These are phyloP conservation scores for Leishmania lainsoni DNA, from an alignment of 208 protist genomes.

Conservation along the genomic window DNA sequence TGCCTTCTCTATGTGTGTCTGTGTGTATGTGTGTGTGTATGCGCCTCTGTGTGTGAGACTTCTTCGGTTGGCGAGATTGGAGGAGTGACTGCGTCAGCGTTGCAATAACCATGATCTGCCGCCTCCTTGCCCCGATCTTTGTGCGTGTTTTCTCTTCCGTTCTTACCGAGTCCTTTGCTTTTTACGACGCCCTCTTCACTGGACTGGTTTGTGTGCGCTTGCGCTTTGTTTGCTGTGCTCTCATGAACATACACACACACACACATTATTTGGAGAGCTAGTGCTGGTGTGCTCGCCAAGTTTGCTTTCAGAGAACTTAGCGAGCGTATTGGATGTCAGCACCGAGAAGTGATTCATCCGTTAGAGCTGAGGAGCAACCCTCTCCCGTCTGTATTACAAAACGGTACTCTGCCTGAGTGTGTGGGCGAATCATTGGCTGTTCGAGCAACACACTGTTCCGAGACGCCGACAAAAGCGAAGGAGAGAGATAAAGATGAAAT, in stretches of 20 bases:
- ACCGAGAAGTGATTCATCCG: not conserved
- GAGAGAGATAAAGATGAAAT: not conserved
- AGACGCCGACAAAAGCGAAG: not conserved
- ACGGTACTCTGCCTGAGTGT: not conserved
- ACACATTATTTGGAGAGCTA: too few relatives aligned
- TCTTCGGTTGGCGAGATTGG: not conserved
- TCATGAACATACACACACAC: too few relatives aligned
- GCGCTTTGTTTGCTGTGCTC: not conserved
- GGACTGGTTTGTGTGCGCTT: constrained; percentile 2
- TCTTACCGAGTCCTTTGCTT: too few relatives aligned
- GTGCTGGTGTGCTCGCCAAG: not conserved
- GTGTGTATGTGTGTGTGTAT: constrained; percentile 6
- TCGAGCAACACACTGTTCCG: not conserved
- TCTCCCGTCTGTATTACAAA: not conserved
- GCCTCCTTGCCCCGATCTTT: not conserved
- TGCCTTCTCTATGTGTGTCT: not conserved
- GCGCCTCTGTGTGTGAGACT: not conserved
- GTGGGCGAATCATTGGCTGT: not conserved
- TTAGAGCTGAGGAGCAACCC: not conserved
- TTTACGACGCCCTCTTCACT: too few relatives aligned
- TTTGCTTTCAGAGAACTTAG: not conserved
- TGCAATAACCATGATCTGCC: not conserved
- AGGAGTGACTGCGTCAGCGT: not conserved
- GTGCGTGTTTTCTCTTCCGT: too few relatives aligned
- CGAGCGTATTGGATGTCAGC: not conserved